Conservation (phyloP, 2,329 filamentous ascomycete species). For the Cercospora beticola region DNA sequence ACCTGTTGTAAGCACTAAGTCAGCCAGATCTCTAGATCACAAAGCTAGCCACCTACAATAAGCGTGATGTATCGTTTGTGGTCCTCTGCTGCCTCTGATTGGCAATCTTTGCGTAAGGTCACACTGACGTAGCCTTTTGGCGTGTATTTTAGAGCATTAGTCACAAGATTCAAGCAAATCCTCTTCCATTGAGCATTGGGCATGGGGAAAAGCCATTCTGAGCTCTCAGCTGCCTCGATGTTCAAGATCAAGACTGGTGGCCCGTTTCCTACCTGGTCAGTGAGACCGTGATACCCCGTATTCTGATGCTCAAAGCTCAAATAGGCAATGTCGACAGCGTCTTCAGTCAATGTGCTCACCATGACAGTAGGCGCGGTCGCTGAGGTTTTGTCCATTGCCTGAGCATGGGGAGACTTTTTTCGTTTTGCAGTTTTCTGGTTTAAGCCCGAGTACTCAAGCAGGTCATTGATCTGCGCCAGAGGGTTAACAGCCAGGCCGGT, state of each 20-base stretch:
- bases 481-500: too few species aligned
- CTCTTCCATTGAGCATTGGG: slow-evolving; percentile 20
- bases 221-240: neutral
- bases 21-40: neutral
- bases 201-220: neutral
- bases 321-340: neutral
- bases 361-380: neutral
- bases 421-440: neutral
- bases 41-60: neutral
- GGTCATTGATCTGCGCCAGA: neutral
- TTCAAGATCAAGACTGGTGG: neutral
- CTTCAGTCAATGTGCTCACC: neutral
- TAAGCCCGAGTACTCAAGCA: neutral
- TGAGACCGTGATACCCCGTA: neutral
- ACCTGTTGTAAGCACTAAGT: neutral
- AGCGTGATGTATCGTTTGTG: neutral
- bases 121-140: slow-evolving; percentile 18
- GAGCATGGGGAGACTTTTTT: neutral
- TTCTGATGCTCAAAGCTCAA: neutral
- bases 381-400: neutral
- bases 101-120: neutral
- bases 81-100: neutral
- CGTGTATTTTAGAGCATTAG: slow-evolving; percentile 52
- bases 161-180: slow-evolving; percentile 48
- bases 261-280: neutral